Percentiles rank a stretch among this genome's conserved stretches.
Evolutionary conservation across 495 filamentous ascomycete genomes (phyloP).

Genomic region (Neurospora sp.): DNA sequence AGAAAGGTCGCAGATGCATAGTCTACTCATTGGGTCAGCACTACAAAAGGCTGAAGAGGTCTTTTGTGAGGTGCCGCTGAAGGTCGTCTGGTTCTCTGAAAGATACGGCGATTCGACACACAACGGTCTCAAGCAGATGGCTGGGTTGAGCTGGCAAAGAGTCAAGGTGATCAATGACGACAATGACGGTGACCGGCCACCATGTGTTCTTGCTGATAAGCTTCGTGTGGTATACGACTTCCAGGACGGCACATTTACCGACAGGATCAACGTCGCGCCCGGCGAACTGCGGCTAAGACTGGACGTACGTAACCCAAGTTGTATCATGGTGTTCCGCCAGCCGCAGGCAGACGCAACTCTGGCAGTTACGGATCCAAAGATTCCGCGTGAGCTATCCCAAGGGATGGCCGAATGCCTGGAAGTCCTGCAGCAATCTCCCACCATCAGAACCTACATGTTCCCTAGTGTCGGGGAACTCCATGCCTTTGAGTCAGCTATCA

Average conservation of each 20-base stretch:
- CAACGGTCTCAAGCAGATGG: slow-evolving; percentile 33
- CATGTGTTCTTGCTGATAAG: slow-evolving; percentile 58
- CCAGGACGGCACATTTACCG: slow-evolving; percentile 59
- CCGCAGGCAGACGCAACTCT: slow-evolving; percentile 59
- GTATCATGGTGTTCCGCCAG: slow-evolving; percentile 53
- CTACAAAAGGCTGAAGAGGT: slow-evolving; percentile 50
- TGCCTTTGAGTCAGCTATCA: slow-evolving; percentile 63
- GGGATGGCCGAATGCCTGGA: slow-evolving; percentile 46
- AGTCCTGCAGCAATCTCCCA: slow-evolving; percentile 25
- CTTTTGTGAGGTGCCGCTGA: slow-evolving; percentile 50
- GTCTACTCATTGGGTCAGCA: slow-evolving; percentile 56
- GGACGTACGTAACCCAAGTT: slow-evolving; percentile 47
- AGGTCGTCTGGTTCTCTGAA: slow-evolving; percentile 53
- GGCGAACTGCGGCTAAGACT: slow-evolving; percentile 59
- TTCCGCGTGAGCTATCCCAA: slow-evolving; percentile 44
- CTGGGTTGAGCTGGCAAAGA: slow-evolving; percentile 36
- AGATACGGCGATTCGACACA: slow-evolving; percentile 31
- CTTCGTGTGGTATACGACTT: slow-evolving; percentile 59
- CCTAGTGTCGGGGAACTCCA: slow-evolving; percentile 53
- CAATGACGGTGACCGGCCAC: slow-evolving; percentile 30
- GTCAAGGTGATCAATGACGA: slow-evolving; percentile 48
- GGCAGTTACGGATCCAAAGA: slow-evolving; percentile 54
- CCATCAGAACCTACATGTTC: slow-evolving; percentile 46
- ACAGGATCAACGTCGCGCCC: slow-evolving; percentile 66
- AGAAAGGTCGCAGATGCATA: slow-evolving; percentile 56